phyloP scores from a whole-genome alignment of 257 asterid genomes.

The Cinchona pubescens region DNA sequence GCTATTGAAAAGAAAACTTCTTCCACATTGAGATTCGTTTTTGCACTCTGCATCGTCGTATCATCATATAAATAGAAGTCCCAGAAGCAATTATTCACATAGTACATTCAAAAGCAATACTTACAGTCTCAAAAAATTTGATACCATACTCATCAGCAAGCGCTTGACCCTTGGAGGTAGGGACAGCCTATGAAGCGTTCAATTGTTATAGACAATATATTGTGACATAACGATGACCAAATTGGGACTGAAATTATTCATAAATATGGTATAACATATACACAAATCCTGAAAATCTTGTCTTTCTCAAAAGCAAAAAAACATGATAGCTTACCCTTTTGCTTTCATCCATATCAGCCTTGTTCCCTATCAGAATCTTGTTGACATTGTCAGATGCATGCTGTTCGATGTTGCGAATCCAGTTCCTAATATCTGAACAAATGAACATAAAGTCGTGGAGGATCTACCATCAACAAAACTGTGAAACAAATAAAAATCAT shows the following conservation, averaged over 20 bases:
- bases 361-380: conserved; percentile 47
- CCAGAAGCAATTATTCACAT: not conserved
- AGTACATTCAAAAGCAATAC: conserved; percentile 11
- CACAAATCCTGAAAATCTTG: not conserved
- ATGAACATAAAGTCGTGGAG: conserved; percentile 1
- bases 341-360: conserved; percentile 53
- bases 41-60: conserved; percentile 37
- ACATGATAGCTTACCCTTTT: conserved; percentile 32
- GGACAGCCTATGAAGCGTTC: conserved; percentile 35
- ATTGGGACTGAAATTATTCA: not conserved
- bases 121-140: conserved; percentile 46
- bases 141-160: conserved; percentile 51
- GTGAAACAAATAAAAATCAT: not conserved
- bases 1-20: conserved; percentile 48
- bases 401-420: conserved; percentile 49
- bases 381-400: conserved; percentile 53
- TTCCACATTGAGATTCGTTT: conserved; percentile 46
- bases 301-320: not conserved
- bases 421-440: conserved; percentile 39
- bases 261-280: not conserved
- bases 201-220: not conserved
- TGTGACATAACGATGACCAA: not conserved
- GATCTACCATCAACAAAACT: not conserved
- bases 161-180: conserved; percentile 44
- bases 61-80: not conserved